These are phyloP conservation scores for Sherardia arvensis DNA, from an alignment of 257 asterid genomes.

Conservation along the genomic window DNA sequence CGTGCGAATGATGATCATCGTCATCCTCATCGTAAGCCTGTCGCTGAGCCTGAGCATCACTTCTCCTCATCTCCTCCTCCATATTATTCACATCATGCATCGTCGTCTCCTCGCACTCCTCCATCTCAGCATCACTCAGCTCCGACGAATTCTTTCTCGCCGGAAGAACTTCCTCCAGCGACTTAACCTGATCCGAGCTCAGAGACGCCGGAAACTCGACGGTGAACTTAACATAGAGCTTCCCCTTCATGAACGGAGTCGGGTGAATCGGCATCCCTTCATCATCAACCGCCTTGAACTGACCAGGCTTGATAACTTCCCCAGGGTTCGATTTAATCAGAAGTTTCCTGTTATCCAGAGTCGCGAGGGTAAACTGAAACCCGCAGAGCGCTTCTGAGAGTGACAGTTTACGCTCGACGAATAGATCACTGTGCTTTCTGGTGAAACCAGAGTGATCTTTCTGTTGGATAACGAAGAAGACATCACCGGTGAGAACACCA, in stretches of 20 bases:
- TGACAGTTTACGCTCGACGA: constrained; percentile 44
- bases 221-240: constrained; percentile 38
- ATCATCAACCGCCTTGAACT: constrained; percentile 49
- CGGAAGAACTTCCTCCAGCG: constrained; percentile 37
- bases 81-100: constrained; percentile 43
- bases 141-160: constrained; percentile 23
- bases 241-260: constrained; percentile 58
- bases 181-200: constrained; percentile 31
- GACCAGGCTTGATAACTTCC: constrained; percentile 55
- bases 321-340: constrained; percentile 52
- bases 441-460: constrained; percentile 55
- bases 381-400: constrained; percentile 64
- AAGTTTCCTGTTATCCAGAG: constrained; percentile 49
- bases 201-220: constrained; percentile 53
- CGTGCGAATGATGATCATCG: constrained; percentile 40
- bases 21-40: constrained; percentile 58
- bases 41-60: constrained; percentile 21
- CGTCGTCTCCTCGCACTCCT: constrained; percentile 65
- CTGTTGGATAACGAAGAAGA: constrained; percentile 52
- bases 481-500: constrained; percentile 48
- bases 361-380: constrained; percentile 46
- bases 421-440: constrained; percentile 56
- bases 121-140: constrained; percentile 53
- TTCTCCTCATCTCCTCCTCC: constrained; percentile 61
- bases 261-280: constrained; percentile 61